A percentile compares a stretch with the other conserved stretches of the same genome.
Evolutionary conservation across 2,329 filamentous ascomycete genomes (phyloP).

Genomic region (Fusarium veterinarium): DNA sequence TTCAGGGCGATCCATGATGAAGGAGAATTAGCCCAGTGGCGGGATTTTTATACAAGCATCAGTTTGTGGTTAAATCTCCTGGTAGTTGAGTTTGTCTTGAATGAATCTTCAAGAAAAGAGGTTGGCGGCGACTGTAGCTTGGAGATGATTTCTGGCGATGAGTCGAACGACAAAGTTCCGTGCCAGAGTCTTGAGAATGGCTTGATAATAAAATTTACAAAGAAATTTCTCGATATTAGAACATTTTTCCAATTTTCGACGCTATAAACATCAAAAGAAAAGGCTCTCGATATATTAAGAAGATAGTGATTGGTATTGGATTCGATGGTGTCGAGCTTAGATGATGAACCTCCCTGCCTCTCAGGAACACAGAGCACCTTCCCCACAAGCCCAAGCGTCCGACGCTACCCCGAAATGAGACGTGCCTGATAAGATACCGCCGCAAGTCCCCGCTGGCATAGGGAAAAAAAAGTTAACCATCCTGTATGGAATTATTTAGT

Average conservation of each 20-base stretch:
- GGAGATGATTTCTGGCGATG: neutral
- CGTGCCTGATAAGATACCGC: slow-evolving; percentile 43
- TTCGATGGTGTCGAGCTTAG: slow-evolving; percentile 21
- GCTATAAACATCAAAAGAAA: slow-evolving; percentile 20
- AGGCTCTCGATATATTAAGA: neutral
- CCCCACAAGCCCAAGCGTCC: slow-evolving; percentile 19
- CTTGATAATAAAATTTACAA: neutral
- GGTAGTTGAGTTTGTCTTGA: neutral
- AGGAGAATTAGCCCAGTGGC: neutral
- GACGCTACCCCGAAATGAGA: slow-evolving; percentile 33
- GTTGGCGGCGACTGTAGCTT: slow-evolving; percentile 4
- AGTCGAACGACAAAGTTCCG: slow-evolving; percentile 4
- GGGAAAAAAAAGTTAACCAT: slow-evolving; percentile 40
- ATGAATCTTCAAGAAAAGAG: neutral
- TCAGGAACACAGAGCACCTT: slow-evolving; percentile 10
- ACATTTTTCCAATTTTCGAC: neutral
- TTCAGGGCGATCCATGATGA: slow-evolving; percentile 67
- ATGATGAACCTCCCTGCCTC: slow-evolving; percentile 20
- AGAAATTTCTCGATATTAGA: neutral
- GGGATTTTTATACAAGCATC: neutral
- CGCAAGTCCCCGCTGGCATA: slow-evolving; percentile 18
- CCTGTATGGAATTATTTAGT: neutral
- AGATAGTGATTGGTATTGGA: neutral
- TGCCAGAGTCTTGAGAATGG: neutral
- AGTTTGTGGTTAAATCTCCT: neutral